Base-by-base conservation (phyloP, 805 yeast genomes). In the Candida sanyiensis region DNA sequence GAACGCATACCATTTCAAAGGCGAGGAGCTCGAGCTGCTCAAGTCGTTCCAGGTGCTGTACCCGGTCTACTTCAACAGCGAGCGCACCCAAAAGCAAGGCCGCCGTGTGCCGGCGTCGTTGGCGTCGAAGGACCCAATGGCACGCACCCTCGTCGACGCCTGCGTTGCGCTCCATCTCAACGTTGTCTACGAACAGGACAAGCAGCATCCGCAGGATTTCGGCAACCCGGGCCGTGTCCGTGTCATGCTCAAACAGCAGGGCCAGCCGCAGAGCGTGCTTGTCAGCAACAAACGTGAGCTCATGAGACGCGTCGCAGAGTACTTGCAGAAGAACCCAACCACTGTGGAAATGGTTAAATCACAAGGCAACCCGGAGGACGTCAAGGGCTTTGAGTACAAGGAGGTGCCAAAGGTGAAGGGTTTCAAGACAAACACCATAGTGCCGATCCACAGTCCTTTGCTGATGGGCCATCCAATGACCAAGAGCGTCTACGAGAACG, bases 151-250 rank as follows among this genome's bases (percentile, higher is more conserved):
- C 16, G 72, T 81, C 9, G 95, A 87, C 50, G 97, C 95, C 37
- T 70, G 73, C 35, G 55, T 61, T 19, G 31, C 48, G 5, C 36
- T 69, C 15, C 58, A 60, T 11, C 42, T 65, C 21, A 46, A 52
- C 4, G 60, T 63, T 27, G 66, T 81, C 30, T 68, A 79, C 42
- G 93, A 85, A 61, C 78, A 90, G 44, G 86, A 83, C 43, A 93
- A 88, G 64, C 62, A 83, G 1, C 98, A 90, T 62, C 97, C 97
- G 10, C 95, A 89, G 60, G 97, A 90, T 62, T 93, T 82, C 73
- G 95, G 97, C 48, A 90, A 90, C 56, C 94, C 97, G 5, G 98
- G 98, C n/a, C 73, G 97, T 53, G 89, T 93, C 25, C 75, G 95
- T 49, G 82, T 88, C 17, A 66, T 77, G 32, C 48, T 86, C 28